Evolutionary conservation across 208 protist genomes (phyloP), one percentile per base, ranked within the genome.

Genomic region (Leishmania amazonensis): DNA sequence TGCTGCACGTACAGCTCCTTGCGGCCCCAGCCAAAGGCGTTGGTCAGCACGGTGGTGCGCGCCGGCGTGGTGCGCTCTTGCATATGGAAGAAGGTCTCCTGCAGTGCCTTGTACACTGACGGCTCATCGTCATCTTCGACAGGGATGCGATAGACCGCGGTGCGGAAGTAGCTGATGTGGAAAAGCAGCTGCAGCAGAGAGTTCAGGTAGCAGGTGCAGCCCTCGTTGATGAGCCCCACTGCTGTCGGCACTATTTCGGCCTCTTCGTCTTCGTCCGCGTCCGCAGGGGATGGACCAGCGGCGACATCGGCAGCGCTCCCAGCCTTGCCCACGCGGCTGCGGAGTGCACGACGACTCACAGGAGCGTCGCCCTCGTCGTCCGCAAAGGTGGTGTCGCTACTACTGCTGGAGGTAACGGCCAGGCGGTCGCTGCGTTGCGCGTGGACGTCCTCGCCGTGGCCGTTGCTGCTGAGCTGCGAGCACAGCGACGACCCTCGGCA

Each of bases 201-300:
- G 82, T 98, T 98, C 38, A 98, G 81, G 81, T 98, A 98, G 83
- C 96, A 98, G 53, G 95, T 98, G 80, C 91, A 93, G 77, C 96
- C 95, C 65, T 98, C 93, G 85, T 98, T 98, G 68, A 96, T 87
- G 71, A 98, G 88, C 11, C 96, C 96, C 31, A 92, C 89, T 2
- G 87, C 88, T 9, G 81, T 75, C 2, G 79, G 75, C 1, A 47
- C 62, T 13, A 9, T 45, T 7, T 54, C 58, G 9, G 24, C 75
- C 15, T 45, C 81, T 13, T 68, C 49, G 31, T 60, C 51, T 24
- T 74, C 75, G 31, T 19, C 35, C 73, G 73, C 73, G 13, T 24
- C 58, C 24, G 11, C 76, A 28, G 68, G 68, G 35, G 45, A 73
- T 31, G 28, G 42, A 49, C 68, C 38, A 73, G 76, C 47, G 35